phyloP scores from a whole-genome alignment of 2,329 filamentous ascomycete genomes.

The Sporothrix schenckii region DNA sequence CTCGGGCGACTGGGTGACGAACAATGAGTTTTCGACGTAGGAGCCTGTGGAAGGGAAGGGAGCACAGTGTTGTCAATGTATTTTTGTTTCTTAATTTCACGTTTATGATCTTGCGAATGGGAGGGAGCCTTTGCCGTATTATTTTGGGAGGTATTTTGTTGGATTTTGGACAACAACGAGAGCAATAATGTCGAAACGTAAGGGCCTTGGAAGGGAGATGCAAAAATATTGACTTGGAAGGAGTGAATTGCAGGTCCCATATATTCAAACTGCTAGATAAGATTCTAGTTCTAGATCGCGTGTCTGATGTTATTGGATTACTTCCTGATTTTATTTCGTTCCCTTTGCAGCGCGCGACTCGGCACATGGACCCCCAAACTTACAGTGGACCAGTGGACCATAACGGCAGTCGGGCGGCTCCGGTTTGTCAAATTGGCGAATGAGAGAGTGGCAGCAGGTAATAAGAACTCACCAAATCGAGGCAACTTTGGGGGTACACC shows the following conservation, averaged over 20 bases:
- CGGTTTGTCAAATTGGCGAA: neutral
- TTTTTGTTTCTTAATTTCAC: neutral
- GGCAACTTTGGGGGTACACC: neutral
- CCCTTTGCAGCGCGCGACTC: neutral
- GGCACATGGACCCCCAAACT: constrained; percentile 3
- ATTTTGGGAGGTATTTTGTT: neutral
- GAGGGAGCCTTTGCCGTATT: neutral
- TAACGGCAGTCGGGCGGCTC: neutral
- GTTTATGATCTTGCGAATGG: neutral
- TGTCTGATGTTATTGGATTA: neutral
- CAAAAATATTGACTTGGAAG: neutral
- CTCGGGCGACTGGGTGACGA: constrained; percentile 39
- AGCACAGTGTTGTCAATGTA: neutral
- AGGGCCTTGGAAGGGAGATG: neutral
- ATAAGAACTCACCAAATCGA: neutral
- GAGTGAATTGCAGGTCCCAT: neutral
- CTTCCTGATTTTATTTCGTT: neutral
- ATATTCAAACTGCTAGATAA: neutral
- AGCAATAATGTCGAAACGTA: neutral
- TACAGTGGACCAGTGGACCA: neutral
- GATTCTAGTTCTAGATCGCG: neutral
- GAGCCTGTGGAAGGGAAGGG: neutral
- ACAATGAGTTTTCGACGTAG: constrained; percentile 26
- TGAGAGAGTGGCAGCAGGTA: neutral
- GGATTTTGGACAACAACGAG: neutral